Percentiles rank a stretch among this genome's conserved stretches.
These are phyloP conservation scores for Sugiyamaella japonica DNA, from an alignment of 1,139 yeast species.

Conservation along the genomic window DNA sequence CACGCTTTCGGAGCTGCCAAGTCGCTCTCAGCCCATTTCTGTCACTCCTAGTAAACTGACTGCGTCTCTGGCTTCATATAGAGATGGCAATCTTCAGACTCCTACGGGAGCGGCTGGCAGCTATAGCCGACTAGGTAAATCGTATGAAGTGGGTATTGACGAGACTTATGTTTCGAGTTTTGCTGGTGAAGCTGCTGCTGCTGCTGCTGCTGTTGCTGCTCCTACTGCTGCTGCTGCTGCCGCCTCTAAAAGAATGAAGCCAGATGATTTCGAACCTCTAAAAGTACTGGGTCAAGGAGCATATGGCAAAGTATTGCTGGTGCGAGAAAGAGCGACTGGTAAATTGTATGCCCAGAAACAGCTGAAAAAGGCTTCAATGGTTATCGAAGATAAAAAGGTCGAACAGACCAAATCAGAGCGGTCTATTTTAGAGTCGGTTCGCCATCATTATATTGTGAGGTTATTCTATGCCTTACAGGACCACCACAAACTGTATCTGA, in stretches of 20 bases:
- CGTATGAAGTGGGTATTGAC: constrained; percentile 51
- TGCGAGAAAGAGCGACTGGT: constrained; percentile 64
- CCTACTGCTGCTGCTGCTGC: constrained; percentile 5
- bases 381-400: constrained; percentile 50
- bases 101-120: constrained; percentile 39
- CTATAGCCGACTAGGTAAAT: constrained; percentile 47
- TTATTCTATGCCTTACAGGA: constrained; percentile 91
- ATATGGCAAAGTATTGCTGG: constrained; percentile 84
- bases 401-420: constrained; percentile 74
- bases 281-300: constrained; percentile 91
- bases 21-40: constrained; percentile 24
- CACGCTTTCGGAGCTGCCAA: constrained; percentile 17
- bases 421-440: constrained; percentile 63
- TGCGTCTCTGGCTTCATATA: constrained; percentile 24
- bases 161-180: constrained; percentile 38
- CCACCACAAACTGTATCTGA: constrained; percentile 69
- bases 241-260: constrained; percentile 33
- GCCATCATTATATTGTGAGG: constrained; percentile 87
- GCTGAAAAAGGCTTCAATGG: constrained; percentile 72
- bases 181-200: constrained; percentile 22
- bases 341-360: constrained; percentile 87
- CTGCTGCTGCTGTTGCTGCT: too few species aligned
- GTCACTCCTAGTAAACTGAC: constrained; percentile 22
- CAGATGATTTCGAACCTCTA: constrained; percentile 69
- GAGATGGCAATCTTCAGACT: constrained; percentile 21